These are phyloP conservation scores for Heterobasidion irregulare DNA, from an alignment of 1,284 basidiomycete species.

Conservation along the genomic window DNA sequence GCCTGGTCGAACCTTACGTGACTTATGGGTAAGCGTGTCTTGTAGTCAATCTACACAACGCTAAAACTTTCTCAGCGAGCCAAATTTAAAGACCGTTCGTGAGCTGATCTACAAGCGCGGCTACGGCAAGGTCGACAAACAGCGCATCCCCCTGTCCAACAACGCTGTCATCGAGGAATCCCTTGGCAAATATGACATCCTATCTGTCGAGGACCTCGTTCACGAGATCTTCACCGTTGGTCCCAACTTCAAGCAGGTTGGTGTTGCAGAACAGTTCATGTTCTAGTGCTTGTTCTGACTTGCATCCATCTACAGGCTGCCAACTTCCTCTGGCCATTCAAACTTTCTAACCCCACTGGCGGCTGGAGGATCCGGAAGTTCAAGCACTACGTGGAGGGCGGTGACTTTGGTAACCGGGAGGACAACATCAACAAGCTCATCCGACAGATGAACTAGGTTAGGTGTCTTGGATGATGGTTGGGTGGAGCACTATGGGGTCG, in stretches of 20 bases:
- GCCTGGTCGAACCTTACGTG: conserved; percentile 94
- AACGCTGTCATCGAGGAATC: conserved; percentile 90
- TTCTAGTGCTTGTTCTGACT: conserved; percentile 1
- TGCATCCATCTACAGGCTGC: conserved; percentile 45
- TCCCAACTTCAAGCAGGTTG: conserved; percentile 97
- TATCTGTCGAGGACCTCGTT: conserved; percentile 96
- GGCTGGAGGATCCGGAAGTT: conserved; percentile 98
- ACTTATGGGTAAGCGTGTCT: conserved; percentile 74
- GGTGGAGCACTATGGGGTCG: conserved; percentile 19
- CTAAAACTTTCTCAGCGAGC: conserved; percentile 49
- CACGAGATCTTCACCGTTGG: conserved; percentile 96
- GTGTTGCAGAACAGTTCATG: conserved; percentile 12
- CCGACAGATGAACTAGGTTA: conserved; percentile 85
- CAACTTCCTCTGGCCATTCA: conserved; percentile 99
- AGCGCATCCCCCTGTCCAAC: conserved; percentile 93
- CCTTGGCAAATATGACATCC: conserved; percentile 94
- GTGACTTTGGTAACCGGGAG: conserved; percentile 96
- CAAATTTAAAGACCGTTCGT: conserved; percentile 94
- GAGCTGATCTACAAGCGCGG: conserved; percentile 99
- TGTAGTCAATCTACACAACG: neutral
- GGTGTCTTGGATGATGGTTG: conserved; percentile 14
- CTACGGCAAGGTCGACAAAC: conserved; percentile 97
- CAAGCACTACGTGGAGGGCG: conserved; percentile 90
- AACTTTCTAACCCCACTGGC: conserved; percentile 97
- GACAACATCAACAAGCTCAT: conserved; percentile 95